phyloP scores from a whole-genome alignment of 768 basidiomycete species.

The Trametes elegans region DNA sequence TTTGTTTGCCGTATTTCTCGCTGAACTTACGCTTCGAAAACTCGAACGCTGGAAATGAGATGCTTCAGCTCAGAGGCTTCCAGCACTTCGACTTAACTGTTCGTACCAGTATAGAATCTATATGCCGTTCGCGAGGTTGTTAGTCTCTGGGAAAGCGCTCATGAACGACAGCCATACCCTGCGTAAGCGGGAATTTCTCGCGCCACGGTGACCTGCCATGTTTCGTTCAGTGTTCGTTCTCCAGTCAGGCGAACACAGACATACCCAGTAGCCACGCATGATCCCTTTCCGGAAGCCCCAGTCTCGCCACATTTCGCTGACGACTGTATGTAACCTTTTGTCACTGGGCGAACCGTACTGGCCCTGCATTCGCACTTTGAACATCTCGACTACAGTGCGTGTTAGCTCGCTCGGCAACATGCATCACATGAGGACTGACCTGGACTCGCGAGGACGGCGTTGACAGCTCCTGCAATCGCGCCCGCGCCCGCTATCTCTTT shows the following conservation, averaged over 20 bases:
- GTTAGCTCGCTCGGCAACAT: background rate
- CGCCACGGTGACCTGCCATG: conserved; percentile 73
- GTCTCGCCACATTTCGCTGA: conserved; percentile 79
- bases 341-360: conserved; percentile 84
- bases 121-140: background rate
- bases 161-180: conserved; percentile 47
- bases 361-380: conserved; percentile 97
- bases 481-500: conserved; percentile 83
- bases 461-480: conserved; percentile 88
- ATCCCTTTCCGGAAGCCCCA: conserved; percentile 87
- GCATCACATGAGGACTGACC: conserved; percentile 39
- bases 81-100: background rate
- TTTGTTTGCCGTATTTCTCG: conserved; percentile 55
- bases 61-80: background rate
- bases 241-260: conserved; percentile 3
- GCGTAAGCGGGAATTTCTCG: conserved; percentile 97
- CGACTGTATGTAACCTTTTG: conserved; percentile 70
- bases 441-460: conserved; percentile 89
- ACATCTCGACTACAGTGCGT: conserved; percentile 80
- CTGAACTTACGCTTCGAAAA: conserved; percentile 79
- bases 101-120: conserved; percentile 69
- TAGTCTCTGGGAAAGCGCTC: background rate
- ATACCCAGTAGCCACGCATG: conserved; percentile 97
- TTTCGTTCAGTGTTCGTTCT: background rate
- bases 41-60: conserved; percentile 65